Base-by-base conservation (phyloP, 495 filamentous ascomycete species). In the Saxispiralis lemnorum region DNA sequence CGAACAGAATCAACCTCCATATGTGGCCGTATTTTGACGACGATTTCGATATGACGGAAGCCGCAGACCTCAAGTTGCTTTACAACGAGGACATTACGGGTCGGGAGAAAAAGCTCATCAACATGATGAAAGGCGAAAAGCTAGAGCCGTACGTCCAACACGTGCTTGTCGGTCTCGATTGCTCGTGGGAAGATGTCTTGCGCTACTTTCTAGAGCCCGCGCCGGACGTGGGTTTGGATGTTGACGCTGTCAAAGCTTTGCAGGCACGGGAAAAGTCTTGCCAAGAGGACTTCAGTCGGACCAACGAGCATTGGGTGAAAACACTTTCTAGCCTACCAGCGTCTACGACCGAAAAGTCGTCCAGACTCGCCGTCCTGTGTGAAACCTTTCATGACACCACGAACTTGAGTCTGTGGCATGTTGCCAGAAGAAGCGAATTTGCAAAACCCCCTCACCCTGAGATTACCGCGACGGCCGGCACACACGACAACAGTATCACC, bases 1-100 rank as follows among this genome's bases (percentile, higher is more conserved):
- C 54, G 14, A 63, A 63, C 35, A 43, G 47, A 6, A 47, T 38
- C 15, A 52, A 38, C 16, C 42, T 61, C 3, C 48, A 56, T 10
- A 45, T 30, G 30, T 51, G 45, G 49, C 59, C 59, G 10, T 61
- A 61, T 43, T 57, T 61, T 31, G 46, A 40, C 12, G 58, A 61
- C 14, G 48, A 57, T 1, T 47, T 48, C 18, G 41, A 49, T 13
- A 32, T 38, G 13, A 31, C 38, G 2, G 34, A 51, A 24, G 43
- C 28, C 30, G 43, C 46, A 24, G 38, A 43, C 18, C 35, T 58
- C 1, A 28, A 35, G 31, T 45, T 49, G 14, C 35, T 40, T 19
- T 58, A 47, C 39, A 36, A 42, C 2, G 10, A 54, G 3, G 37
- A 48, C 16, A 38, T 47, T n/a, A 31, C 43, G 1, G 34, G 44